Percentiles rank a stretch among this genome's conserved stretches.
Evolutionary conservation across 345 rosid species (phyloP).

Genomic region (Eucalyptus rudis): DNA sequence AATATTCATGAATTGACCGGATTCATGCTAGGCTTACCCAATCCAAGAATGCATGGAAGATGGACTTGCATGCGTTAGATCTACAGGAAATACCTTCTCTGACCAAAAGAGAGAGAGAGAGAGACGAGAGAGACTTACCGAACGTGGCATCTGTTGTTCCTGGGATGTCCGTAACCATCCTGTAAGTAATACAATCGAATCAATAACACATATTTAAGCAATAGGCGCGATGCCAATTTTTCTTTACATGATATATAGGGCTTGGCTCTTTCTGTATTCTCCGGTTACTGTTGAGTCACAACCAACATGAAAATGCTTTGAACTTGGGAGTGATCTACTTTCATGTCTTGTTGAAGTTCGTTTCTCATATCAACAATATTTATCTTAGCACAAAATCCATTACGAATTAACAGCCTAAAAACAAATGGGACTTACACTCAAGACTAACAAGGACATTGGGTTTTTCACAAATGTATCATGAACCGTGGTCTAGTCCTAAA

Average conservation of each 20-base stretch:
- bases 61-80: background rate
- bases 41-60: background rate
- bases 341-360: background rate
- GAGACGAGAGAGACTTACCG: slow-evolving; percentile 27
- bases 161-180: slow-evolving; percentile 95
- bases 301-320: background rate
- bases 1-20: background rate
- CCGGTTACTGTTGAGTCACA: background rate
- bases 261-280: background rate
- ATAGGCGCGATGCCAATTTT: background rate
- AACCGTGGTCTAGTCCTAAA: background rate
- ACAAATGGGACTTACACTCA: background rate
- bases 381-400: background rate
- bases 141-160: slow-evolving; percentile 92
- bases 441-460: background rate
- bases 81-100: background rate
- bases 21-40: background rate
- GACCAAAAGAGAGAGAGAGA: background rate
- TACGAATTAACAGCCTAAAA: background rate
- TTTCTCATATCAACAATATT: background rate
- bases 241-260: background rate
- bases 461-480: background rate
- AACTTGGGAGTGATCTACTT: background rate
- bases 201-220: background rate
- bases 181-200: slow-evolving; percentile 3